Conservation (phyloP, 2,329 filamentous ascomycete genomes). For the Setomelanomma holmii region DNA sequence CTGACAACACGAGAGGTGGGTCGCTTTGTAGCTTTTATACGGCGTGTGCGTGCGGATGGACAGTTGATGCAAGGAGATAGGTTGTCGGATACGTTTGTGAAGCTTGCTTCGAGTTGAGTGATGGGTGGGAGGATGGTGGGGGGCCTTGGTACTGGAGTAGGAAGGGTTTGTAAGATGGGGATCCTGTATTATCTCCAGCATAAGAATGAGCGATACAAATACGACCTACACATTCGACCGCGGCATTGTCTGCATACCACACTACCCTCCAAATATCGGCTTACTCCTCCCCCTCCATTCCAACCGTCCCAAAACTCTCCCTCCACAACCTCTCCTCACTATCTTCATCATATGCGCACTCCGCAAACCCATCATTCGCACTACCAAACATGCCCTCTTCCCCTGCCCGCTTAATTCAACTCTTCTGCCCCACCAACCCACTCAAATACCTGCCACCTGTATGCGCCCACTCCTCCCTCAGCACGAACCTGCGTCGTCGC, state of each 20-base stretch:
- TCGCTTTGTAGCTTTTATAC: no score
- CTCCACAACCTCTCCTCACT: constrained; percentile 42
- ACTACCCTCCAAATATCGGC: not conserved
- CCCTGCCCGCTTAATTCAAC: constrained; percentile 11
- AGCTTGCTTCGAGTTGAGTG: no score
- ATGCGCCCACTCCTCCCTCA: constrained; percentile 40
- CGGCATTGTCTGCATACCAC: no score
- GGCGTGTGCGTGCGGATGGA: no score
- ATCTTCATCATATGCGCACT: constrained; percentile 34
- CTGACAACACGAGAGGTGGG: no score
- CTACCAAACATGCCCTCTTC: constrained; percentile 12
- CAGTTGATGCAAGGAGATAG: no score
- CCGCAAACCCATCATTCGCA: constrained; percentile 23
- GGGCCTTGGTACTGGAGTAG: no score
- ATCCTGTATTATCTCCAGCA: no score
- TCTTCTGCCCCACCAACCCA: constrained; percentile 1
- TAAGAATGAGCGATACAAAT: no score
- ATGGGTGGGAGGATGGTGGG: no score
- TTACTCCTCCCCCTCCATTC: not conserved
- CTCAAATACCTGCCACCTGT: constrained; percentile 45
- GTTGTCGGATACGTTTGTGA: no score
- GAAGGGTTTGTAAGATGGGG: no score
- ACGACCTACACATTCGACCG: not conserved
- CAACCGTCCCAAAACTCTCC: constrained; percentile 23
- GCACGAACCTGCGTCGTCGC: constrained; percentile 51